Base-by-base conservation (phyloP, 495 filamentous ascomycete genomes). In the Symbiotaphrina buchneri region DNA sequence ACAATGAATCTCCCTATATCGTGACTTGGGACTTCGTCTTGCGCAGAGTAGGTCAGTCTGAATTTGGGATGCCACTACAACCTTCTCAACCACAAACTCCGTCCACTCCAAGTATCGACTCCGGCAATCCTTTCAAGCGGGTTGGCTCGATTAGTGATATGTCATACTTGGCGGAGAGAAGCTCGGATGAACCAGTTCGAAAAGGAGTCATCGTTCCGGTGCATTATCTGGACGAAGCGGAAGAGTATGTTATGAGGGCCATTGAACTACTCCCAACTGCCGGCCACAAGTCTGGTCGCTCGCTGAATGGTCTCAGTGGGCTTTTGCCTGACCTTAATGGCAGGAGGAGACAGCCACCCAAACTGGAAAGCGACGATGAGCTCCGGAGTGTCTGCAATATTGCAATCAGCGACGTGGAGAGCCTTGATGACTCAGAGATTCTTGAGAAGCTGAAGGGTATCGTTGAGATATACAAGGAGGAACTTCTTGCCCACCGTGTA, bases 81-180 rank as follows among this genome's bases (percentile, higher is more conserved):
- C 75, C 74, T 6, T 68, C 68, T 5, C 62, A 72, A 32, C 74
- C 85, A 26, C 85, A 83, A 0, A 74, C 83, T 2, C 90, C 87
- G 1, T 70, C 75, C 27, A 95, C 87, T 28, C 87, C 87, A 10
- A 69, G 61, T 5, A 47, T 54, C 13, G 62, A 72, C 39, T 49
- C 51, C 32, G 45, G 56, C 23, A 60, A 61, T 47, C 61, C 59
- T 28, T 84, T 78, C 52, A 72, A 74, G 54, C 66, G 82, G 22
- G 74, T 95, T 42, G 70, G 68, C 51, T 95, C 90, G 21, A 90
- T 95, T 53, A 91, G 81, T 48, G 87, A 97, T 49, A 82, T 97
- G 75, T 75, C 80, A 5, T 90, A 85, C 48, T 51, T 94, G 24
- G 56, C 72, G 19, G 62, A 63, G 19, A 66, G 71, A 38, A 58